Percentiles rank a stretch among this genome's conserved stretches.
These are phyloP conservation scores for Arthromyces matolae DNA, from an alignment of 768 basidiomycete species.

Conservation along the genomic window DNA sequence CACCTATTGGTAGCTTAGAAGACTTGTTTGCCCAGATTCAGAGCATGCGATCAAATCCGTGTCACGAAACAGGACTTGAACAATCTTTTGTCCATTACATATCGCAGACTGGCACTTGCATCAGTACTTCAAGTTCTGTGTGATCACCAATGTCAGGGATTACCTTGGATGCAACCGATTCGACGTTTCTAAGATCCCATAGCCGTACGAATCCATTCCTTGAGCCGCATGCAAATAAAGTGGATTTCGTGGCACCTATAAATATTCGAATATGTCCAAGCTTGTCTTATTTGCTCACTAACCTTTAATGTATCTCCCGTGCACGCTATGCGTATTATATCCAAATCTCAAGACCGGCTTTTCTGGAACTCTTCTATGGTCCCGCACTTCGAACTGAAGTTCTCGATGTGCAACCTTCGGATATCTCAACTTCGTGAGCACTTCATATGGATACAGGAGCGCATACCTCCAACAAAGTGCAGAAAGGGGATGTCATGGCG, in stretches of 20 bases:
- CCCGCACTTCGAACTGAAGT: conserved; percentile 50
- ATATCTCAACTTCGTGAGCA: neutral
- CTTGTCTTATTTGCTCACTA: neutral
- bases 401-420: conserved; percentile 46
- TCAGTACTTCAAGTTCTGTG: neutral
- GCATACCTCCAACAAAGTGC: conserved; percentile 41
- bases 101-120: conserved; percentile 29
- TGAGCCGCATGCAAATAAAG: conserved; percentile 42
- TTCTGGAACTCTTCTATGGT: conserved; percentile 36
- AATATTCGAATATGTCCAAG: neutral
- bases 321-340: conserved; percentile 30
- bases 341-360: conserved; percentile 42
- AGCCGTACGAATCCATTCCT: conserved; percentile 37
- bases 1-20: conserved; percentile 16
- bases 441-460: conserved; percentile 3
- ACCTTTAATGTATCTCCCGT: conserved; percentile 47
- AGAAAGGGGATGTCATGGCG: conserved; percentile 32
- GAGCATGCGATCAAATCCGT: conserved; percentile 35
- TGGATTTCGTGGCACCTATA: conserved; percentile 18
- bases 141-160: conserved; percentile 1
- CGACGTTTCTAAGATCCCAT: conserved; percentile 45
- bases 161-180: conserved; percentile 22
- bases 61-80: conserved; percentile 34
- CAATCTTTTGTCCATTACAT: conserved; percentile 33
- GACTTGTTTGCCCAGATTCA: conserved; percentile 32